Conservation (phyloP, 2,329 filamentous ascomycete genomes). For the Proliferodiscus dingleyae region DNA sequence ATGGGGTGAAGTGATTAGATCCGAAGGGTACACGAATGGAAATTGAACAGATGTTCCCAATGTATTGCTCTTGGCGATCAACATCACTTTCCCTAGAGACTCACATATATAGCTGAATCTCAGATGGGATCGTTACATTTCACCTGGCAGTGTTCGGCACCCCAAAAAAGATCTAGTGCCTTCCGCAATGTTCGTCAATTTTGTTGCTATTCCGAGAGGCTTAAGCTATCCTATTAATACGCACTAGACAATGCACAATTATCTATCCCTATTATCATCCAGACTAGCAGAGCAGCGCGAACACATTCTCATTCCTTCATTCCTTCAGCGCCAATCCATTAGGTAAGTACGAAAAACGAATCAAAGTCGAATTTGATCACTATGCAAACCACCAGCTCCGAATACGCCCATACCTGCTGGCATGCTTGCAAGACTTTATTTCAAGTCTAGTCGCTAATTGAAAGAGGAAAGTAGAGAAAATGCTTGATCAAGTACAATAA, state of each 20-base stretch:
- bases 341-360: background rate
- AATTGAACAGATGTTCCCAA: no score
- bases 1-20: no score
- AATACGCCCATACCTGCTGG: no score
- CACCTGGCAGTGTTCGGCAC: background rate
- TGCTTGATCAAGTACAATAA: no score
- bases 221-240: background rate
- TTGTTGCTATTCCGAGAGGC: background rate
- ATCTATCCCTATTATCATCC: background rate
- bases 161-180: background rate
- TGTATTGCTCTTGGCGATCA: no score
- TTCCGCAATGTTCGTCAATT: background rate
- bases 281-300: background rate
- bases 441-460: background rate
- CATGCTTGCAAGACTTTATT: background rate
- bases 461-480: background rate
- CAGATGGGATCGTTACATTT: no score
- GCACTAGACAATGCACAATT: slow-evolving; percentile 1
- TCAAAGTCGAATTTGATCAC: background rate
- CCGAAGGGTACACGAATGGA: no score
- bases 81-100: no score
- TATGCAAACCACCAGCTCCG: slow-evolving; percentile 1
- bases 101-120: no score
- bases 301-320: no score
- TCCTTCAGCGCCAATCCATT: background rate